Base-by-base conservation (phyloP, 345 rosid genomes). In the Noccaea bulbosa region DNA sequence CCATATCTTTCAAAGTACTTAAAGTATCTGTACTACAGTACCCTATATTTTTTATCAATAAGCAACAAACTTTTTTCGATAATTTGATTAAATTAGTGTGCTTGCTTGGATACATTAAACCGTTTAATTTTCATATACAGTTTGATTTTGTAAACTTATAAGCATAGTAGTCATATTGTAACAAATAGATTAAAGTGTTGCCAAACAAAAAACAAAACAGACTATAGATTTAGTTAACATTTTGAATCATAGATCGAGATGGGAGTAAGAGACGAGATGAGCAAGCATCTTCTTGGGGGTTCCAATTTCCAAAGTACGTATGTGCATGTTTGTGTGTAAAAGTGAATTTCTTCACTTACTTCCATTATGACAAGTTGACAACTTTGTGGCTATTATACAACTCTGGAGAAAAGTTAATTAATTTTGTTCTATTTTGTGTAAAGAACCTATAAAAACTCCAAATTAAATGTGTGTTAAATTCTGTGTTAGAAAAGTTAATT, bases 241-340 rank as follows among this genome's bases (percentile, higher is more conserved):
- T 11, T 63, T 10, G 11, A 15, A 32, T 16, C 41, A 37, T 45
- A 64, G 22, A 64, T 55, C 71, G 65, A 55, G 70, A 72, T 54
- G 41, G 63, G 64, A 44, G 76, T 72, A 72, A 72, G 53, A 20
- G 22, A 53, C 70, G 41, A 69, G 66, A 64, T 15, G 57, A 38
- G 73, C 67, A 70, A 38, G 73, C 67, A 70, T 70, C 59, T 48
- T 59, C 50, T 70, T 59, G 67, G 67, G 74, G 59, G 9, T 7
- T 49, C 49, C 49, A 70, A 59, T 6, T 7, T 49, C 49, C 49
- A 70, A 59, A 70, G 58, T 40, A 39, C 48, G 7, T 11, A 15
- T 27, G 48, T 72, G 77, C 65, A 55, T 72, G 65, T 72, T 64
- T 72, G 77, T 72, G 37, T 47, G 71, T 34, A 43, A 57, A 71